These are phyloP conservation scores for Pochonia chlamydosporia DNA, from an alignment of 2,329 filamentous ascomycete species.

Conservation along the genomic window DNA sequence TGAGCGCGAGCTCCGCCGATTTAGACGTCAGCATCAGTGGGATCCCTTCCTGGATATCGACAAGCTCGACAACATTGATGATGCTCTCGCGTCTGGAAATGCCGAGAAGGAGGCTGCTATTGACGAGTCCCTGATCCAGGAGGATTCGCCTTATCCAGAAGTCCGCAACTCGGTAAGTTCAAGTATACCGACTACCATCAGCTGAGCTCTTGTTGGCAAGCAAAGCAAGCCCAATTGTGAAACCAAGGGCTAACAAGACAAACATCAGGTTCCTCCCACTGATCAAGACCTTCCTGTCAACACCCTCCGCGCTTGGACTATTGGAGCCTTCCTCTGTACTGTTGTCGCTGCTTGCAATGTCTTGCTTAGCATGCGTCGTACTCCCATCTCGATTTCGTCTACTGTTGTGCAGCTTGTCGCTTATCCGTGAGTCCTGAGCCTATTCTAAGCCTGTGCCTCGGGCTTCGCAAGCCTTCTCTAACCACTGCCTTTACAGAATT, in stretches of 20 bases:
- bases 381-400: constrained; percentile 45
- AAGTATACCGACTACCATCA: no score
- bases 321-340: constrained; percentile 53
- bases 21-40: constrained; percentile 47
- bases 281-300: constrained; percentile 48
- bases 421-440: constrained; percentile 33
- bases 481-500: constrained; percentile 12
- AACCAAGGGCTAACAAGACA: not conserved
- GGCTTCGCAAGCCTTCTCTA: not conserved
- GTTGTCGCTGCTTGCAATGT: constrained; percentile 52
- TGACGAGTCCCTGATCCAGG: constrained; percentile 40
- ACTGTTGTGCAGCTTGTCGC: constrained; percentile 51
- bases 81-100: constrained; percentile 37
- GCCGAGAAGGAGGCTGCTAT: constrained; percentile 38
- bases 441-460: not conserved
- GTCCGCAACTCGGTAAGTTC: constrained; percentile 19
- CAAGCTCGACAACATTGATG: constrained; percentile 45
- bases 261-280: constrained; percentile 27
- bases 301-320: constrained; percentile 55
- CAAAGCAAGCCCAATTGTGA: no score
- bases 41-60: constrained; percentile 52
- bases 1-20: constrained; percentile 29
- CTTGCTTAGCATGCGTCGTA: constrained; percentile 42
- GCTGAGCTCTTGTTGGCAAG: not conserved
- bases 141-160: constrained; percentile 39